Evolutionary conservation across 805 yeast species (phyloP).

Genomic region (Yarrowia phangngaensis): DNA sequence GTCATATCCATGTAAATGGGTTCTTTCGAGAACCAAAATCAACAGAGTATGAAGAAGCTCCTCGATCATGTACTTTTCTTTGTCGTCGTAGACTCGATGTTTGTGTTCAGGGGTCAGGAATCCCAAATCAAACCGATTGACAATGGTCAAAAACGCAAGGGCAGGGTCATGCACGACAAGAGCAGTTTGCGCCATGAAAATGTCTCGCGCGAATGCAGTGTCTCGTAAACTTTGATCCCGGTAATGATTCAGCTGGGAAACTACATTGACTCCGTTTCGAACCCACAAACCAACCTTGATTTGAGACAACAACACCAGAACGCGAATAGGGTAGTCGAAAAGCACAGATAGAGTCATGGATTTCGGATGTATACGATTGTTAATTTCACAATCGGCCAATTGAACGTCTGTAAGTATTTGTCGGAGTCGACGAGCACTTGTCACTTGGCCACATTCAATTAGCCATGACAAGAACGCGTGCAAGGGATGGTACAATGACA

Average conservation of each 20-base stretch:
- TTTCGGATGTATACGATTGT: slow-evolving; percentile 4
- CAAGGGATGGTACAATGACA: slow-evolving; percentile 75
- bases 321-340: slow-evolving; percentile 73
- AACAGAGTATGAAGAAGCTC: slow-evolving; percentile 71
- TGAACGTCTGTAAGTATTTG: slow-evolving; percentile 29
- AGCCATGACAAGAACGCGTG: slow-evolving; percentile 71
- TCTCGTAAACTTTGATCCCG: slow-evolving; percentile 76
- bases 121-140: slow-evolving; percentile 59
- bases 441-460: slow-evolving; percentile 48
- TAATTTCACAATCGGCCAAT: background rate
- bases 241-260: slow-evolving; percentile 75
- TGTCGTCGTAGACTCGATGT: slow-evolving; percentile 42
- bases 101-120: slow-evolving; percentile 39
- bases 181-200: slow-evolving; percentile 62
- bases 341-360: slow-evolving; percentile 34
- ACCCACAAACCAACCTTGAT: slow-evolving; percentile 92
- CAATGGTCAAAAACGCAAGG: slow-evolving; percentile 52
- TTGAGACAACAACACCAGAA: slow-evolving; percentile 74
- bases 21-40: slow-evolving; percentile 62
- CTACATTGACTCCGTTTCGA: slow-evolving; percentile 79
- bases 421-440: slow-evolving; percentile 32
- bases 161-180: slow-evolving; percentile 57
- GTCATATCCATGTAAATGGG: slow-evolving; percentile 50
- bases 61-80: slow-evolving; percentile 63
- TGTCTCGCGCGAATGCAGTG: slow-evolving; percentile 73